A percentile compares a stretch with the other conserved stretches of the same genome.
phyloP scores from a whole-genome alignment of 257 asterid genomes.

The Ajuga chamaepitys region DNA sequence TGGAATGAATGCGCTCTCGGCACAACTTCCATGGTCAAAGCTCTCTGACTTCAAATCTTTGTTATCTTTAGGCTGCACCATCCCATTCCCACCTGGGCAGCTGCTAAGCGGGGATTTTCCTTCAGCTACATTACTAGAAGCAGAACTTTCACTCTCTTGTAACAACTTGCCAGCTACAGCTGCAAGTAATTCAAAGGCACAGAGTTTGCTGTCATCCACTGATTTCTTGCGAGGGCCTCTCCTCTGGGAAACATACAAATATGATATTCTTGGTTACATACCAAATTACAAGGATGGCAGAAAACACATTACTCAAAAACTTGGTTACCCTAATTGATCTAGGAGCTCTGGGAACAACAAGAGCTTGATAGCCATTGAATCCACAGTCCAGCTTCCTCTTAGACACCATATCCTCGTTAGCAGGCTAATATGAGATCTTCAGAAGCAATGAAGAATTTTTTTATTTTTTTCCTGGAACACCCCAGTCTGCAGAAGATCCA shows the following conservation, averaged over 20 bases:
- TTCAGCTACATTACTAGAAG: conserved; percentile 61
- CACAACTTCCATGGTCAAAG: conserved; percentile 72
- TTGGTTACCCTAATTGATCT: conserved; percentile 60
- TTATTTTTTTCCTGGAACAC: no score
- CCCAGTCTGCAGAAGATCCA: conserved; percentile 27
- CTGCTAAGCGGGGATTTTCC: conserved; percentile 18
- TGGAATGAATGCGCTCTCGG: conserved; percentile 61
- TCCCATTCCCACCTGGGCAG: conserved; percentile 23
- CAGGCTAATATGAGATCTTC: conserved; percentile 35
- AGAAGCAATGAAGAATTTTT: conserved; percentile 10
- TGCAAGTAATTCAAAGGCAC: conserved; percentile 93
- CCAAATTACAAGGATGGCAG: not conserved
- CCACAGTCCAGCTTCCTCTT: conserved; percentile 48
- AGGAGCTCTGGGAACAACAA: conserved; percentile 67
- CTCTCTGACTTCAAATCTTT: conserved; percentile 49
- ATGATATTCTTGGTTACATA: conserved; percentile 10
- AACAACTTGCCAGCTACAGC: conserved; percentile 90
- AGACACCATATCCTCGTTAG: conserved; percentile 51
- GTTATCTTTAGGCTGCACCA: conserved; percentile 29
- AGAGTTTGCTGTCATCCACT: conserved; percentile 47
- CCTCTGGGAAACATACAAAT: conserved; percentile 41
- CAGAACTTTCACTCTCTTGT: conserved; percentile 82
- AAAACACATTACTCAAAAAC: conserved; percentile 14
- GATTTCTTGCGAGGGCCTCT: conserved; percentile 35
- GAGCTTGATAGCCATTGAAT: conserved; percentile 37